Percentiles rank a stretch among this genome's conserved stretches.
These are phyloP conservation scores for Mariannaea sp. DNA, from an alignment of 2,329 filamentous ascomycete species.

Conservation along the genomic window DNA sequence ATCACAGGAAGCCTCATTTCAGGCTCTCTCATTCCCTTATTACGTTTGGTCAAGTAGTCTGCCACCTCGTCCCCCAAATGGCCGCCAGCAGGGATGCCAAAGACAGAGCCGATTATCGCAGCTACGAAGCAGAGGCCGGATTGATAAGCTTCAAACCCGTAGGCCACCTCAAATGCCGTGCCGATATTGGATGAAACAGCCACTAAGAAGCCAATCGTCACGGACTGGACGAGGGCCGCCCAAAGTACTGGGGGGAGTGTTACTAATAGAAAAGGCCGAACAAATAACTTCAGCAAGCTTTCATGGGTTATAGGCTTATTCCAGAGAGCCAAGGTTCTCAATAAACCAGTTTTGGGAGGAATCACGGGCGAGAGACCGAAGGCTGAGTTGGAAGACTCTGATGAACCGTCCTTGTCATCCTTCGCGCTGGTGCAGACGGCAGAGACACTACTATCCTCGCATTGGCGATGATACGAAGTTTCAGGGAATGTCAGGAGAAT, in stretches of 20 bases:
- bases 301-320: constrained; percentile 51
- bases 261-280: constrained; percentile 56
- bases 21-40: constrained; percentile 61
- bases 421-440: constrained; percentile 12
- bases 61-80: constrained; percentile 53
- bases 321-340: constrained; percentile 48
- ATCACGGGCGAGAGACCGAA: neutral
- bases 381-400: constrained; percentile 24
- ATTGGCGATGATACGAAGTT: constrained; percentile 51
- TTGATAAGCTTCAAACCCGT: constrained; percentile 52
- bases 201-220: constrained; percentile 60
- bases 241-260: constrained; percentile 58
- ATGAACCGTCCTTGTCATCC: constrained; percentile 16
- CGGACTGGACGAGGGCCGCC: constrained; percentile 58
- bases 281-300: constrained; percentile 51
- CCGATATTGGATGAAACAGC: constrained; percentile 60
- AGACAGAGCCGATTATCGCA: constrained; percentile 51
- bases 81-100: constrained; percentile 58
- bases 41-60: constrained; percentile 55
- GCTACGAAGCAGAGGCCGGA: constrained; percentile 57
- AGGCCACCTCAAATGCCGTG: constrained; percentile 48
- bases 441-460: constrained; percentile 15
- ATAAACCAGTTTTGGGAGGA: constrained; percentile 37
- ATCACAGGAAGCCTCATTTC: constrained; percentile 65
- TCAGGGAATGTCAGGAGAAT: constrained; percentile 60